Evolutionary conservation across 441 rosid genomes (phyloP).

Genomic region (Pelargonium citronellum): DNA sequence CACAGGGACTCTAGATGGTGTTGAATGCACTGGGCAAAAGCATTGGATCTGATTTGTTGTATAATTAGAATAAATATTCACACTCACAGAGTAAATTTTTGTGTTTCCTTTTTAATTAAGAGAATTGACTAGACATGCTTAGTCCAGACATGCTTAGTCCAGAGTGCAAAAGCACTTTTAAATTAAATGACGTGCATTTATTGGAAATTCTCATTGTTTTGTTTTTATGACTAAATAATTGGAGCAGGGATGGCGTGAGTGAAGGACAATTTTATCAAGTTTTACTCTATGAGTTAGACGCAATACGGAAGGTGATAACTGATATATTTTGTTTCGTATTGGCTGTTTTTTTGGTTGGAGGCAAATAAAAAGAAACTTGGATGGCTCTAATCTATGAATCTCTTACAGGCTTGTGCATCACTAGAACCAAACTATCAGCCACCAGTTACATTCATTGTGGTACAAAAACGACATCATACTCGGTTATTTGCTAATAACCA

Average conservation of each 20-base stretch:
- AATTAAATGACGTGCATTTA: neutral
- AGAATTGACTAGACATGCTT: neutral
- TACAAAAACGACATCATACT: conserved; percentile 94
- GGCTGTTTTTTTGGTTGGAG: neutral
- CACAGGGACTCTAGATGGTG: no score
- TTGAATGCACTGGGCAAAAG: no score
- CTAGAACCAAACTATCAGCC: conserved; percentile 96
- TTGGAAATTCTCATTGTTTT: neutral
- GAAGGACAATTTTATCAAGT: conserved; percentile 98
- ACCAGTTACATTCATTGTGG: conserved; percentile 85
- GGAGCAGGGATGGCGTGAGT: conserved; percentile 82
- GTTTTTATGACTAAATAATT: neutral
- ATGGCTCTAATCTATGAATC: conserved; percentile 13
- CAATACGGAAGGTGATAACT: conserved; percentile 70
- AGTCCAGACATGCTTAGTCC: neutral
- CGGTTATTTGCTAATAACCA: conserved; percentile 86
- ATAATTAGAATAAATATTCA: no score
- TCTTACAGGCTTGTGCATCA: conserved; percentile 81
- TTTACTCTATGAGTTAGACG: conserved; percentile 84
- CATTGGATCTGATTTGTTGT: no score
- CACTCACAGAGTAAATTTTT: no score
- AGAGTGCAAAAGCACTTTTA: neutral
- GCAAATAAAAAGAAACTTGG: neutral
- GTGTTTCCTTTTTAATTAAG: neutral
- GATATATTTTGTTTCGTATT: neutral